Evolutionary conservation across 192 early-diverging fungal genomes (phyloP), one percentile per base, ranked within the genome.

Genomic region (Pilaira anomala): DNA sequence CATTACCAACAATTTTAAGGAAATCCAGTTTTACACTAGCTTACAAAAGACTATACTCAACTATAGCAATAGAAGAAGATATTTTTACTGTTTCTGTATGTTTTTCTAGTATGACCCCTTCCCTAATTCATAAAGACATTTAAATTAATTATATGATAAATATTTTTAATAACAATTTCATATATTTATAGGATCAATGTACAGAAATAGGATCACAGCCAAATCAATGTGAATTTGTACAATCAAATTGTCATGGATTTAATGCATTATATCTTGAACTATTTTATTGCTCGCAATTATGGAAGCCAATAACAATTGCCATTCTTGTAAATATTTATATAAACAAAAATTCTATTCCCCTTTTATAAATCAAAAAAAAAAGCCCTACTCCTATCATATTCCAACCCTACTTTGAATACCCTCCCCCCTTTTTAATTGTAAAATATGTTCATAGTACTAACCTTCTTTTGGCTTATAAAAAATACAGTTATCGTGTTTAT

Each of bases 191-290:
- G 44, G 7, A 65, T 22, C 7, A 9, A 36, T 69, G 67, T 28
- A 24, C 24, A 11, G 9, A 69, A 40, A 62, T 69, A 57, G 53
- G 33, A n/a, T 7, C 14, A 13, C 53, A 69, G 7, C n/a, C 11
- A 13, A 76, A 79, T 42, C 74, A 74, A 65, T 92, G 90, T 60
- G 65, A 42, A 6, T 87, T 75, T 52, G 85, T 92, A 19, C 66
- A 76, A 62, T 62, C 76, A 36, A 57, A 85, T 76, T 92, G 90
- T 64, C 55, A 65, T 29, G 84, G 80, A 33, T 85, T 81, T 52
- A 79, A 79, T 56, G 58, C 78, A 24, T 70, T 78, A 46, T 85
- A 83, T 61, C 57, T 85, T 14, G 62, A 68, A 36, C 69, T 82
- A 52, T 85, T 81, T 60, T 85, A 80, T 68, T 85, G 83, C 53